Evolutionary conservation across 495 filamentous ascomycete genomes (phyloP).

Genomic region (Penicillium bialowiezense): DNA sequence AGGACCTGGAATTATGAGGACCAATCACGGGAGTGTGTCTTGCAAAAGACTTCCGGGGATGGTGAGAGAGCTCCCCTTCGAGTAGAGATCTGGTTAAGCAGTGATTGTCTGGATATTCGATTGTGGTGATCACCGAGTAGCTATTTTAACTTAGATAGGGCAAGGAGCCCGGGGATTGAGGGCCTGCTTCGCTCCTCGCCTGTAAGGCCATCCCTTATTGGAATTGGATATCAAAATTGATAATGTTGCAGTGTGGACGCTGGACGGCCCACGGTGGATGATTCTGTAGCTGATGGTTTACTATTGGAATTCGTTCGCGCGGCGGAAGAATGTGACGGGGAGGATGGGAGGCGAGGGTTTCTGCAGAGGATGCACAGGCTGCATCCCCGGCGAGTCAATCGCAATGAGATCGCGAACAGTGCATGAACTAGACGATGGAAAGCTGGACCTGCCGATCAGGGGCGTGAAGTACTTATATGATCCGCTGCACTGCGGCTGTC

Average conservation of each 20-base stretch:
- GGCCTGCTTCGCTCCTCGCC: no score
- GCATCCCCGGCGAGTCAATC: constrained; percentile 2
- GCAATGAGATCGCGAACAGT: not conserved
- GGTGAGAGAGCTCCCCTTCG: not conserved
- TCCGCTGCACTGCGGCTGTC: constrained; percentile 7
- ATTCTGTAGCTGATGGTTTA: no score
- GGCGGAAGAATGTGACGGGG: constrained; percentile 20
- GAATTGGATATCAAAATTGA: no score
- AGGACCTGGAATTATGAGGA: not conserved
- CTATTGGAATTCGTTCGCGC: no score
- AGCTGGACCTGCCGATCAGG: constrained; percentile 20
- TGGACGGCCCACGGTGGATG: no score
- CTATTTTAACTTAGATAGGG: no score
- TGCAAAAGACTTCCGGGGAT: constrained; percentile 3
- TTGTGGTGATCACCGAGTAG: not conserved
- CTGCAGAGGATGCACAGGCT: constrained; percentile 1
- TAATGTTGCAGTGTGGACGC: no score
- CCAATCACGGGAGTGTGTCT: constrained; percentile 5
- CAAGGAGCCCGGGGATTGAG: no score
- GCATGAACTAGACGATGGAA: constrained; percentile 4
- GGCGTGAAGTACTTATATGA: constrained; percentile 20
- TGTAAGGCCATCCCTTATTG: no score
- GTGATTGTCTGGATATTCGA: not conserved
- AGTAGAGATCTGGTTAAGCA: not conserved
- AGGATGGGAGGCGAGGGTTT: constrained; percentile 8